Evolutionary conservation across 2,329 filamentous ascomycete species (phyloP), one percentile per base, ranked within the genome.

Genomic region (Aureobasidium mangrovei): DNA sequence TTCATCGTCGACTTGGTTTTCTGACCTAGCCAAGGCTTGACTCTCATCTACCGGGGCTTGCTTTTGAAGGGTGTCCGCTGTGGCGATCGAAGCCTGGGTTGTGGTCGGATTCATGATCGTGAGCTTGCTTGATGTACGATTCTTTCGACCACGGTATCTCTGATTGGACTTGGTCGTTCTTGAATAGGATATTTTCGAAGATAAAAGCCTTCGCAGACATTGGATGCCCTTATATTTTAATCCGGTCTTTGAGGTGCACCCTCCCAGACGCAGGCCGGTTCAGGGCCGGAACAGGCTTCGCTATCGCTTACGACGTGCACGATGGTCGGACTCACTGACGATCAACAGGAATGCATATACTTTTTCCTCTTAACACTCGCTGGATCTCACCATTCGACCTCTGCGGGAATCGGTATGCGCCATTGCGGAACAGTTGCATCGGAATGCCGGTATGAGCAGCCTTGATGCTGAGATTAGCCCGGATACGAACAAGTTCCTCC

Each of bases 221-320:
- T 36, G 33, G 33, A n/a, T 7, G 7, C n/a, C 24, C 6, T 26
- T n/a, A n/a, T 41, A 26, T 44, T 44, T n/a, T 5, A 18, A 10
- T 10, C 18, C 44, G 18, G 31, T 10, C 29, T 12, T 24, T 47
- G 44, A 24, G n/a, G 10, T 4, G 18, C n/a, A 8, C 32, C 29
- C 7, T 12, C 9, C 7, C 29, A n/a, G 7, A 27, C 29, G 10
- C 2, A 35, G 28, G 32, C 45, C 45, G 45, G 45, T 38, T 48
- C 45, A 48, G 45, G 45, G 7, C 45, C 45, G 45, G 45, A 36
- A 36, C 45, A 35, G 45, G 45, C 26, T n/a, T 18, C 5, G 40
- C 18, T 18, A 18, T 18, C 18, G 18, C 18, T 18, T 18, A 18
- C 18, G 18, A 18, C 18, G 18, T 18, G 18, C 18, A 18, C 18